These are phyloP conservation scores for Camillea tinctor DNA, from an alignment of 2,329 filamentous ascomycete genomes.

Conservation along the genomic window DNA sequence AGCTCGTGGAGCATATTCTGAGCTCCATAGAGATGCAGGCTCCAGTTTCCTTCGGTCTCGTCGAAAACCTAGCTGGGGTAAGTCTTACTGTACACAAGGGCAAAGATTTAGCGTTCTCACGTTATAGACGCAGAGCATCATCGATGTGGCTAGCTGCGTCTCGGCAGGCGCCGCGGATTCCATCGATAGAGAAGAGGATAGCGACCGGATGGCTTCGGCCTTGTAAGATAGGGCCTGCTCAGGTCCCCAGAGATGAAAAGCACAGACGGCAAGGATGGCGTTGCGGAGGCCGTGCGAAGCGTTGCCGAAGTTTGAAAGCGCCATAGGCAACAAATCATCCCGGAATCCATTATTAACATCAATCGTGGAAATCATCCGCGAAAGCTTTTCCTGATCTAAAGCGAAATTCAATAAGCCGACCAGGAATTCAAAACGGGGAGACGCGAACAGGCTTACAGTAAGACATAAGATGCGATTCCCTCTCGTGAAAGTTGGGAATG, in stretches of 20 bases:
- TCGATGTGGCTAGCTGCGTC: constrained; percentile 44
- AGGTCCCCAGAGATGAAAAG: constrained; percentile 40
- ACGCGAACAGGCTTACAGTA: constrained; percentile 29
- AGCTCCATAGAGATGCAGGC: constrained; percentile 43
- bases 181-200: constrained; percentile 38
- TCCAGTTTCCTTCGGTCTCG: constrained; percentile 46
- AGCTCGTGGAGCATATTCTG: constrained; percentile 36
- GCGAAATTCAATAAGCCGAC: constrained; percentile 9
- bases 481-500: constrained; percentile 28
- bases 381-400: constrained; percentile 39
- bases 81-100: constrained; percentile 1
- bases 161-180: constrained; percentile 32
- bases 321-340: constrained; percentile 45
- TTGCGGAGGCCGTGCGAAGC: constrained; percentile 40
- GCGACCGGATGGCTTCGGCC: constrained; percentile 37
- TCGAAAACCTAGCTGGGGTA: constrained; percentile 43
- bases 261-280: constrained; percentile 44
- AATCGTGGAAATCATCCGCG: constrained; percentile 47
- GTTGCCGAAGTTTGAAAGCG: constrained; percentile 34
- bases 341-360: constrained; percentile 47
- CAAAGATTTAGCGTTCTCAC: constrained; percentile 26
- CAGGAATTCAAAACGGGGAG: not conserved
- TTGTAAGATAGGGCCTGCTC: constrained; percentile 43
- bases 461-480: constrained; percentile 29
- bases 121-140: constrained; percentile 52